Evolutionary conservation across 1,139 yeast genomes (phyloP).

Genomic region (Yamadazyma conglobata): DNA sequence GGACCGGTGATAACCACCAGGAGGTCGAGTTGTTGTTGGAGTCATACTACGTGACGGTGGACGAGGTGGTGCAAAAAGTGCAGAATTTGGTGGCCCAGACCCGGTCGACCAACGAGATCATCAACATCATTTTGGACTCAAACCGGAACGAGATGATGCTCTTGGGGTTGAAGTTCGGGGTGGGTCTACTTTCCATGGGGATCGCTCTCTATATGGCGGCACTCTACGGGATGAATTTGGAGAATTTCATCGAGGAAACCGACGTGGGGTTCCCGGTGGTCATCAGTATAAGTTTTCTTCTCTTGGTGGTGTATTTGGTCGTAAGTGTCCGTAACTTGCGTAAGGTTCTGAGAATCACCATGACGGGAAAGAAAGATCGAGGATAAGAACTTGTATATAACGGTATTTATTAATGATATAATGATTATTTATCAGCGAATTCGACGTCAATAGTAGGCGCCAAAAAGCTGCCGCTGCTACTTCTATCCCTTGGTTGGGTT

Average conservation of each 20-base stretch:
- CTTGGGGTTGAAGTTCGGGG: constrained; percentile 40
- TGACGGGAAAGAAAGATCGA: constrained; percentile 27
- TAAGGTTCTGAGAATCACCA: constrained; percentile 37
- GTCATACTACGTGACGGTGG: constrained; percentile 41
- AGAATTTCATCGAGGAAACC: constrained; percentile 83
- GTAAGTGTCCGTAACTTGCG: constrained; percentile 30
- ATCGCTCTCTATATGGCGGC: constrained; percentile 39
- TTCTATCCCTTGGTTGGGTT: constrained; percentile 12
- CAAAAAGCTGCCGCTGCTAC: constrained; percentile 25
- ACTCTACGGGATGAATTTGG: constrained; percentile 69
- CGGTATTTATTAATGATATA: neutral
- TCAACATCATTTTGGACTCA: constrained; percentile 43
- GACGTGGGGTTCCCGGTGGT: constrained; percentile 42
- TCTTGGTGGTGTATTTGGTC: constrained; percentile 24
- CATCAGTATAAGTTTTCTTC: constrained; percentile 24
- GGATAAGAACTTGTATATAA: constrained; percentile 1
- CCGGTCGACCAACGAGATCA: constrained; percentile 45
- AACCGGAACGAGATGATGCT: constrained; percentile 48
- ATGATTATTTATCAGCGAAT: constrained; percentile 17
- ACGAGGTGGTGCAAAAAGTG: constrained; percentile 46
- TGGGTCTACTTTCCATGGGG: constrained; percentile 42
- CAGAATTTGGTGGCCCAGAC: constrained; percentile 40
- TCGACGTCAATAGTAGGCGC: constrained; percentile 30
- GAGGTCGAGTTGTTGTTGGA: constrained; percentile 44
- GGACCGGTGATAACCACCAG: constrained; percentile 36